A percentile compares a stretch with the other conserved stretches of the same genome.
phyloP scores from a whole-genome alignment of 768 basidiomycete genomes.

The Hygrophorus russula region DNA sequence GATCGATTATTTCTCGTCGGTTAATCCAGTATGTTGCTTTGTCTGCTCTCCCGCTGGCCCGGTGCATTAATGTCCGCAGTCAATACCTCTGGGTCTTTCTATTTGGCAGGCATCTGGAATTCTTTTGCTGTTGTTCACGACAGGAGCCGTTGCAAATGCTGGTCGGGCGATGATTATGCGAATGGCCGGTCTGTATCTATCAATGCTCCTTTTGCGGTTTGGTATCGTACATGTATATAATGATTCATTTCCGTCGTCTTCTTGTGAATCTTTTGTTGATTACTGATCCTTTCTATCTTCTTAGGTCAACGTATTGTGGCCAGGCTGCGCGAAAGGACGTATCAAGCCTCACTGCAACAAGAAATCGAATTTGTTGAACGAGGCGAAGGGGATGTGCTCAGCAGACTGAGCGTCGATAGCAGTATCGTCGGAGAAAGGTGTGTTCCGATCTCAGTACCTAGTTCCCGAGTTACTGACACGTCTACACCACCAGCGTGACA shows the following conservation, averaged over 20 bases:
- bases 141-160: constrained; percentile 83
- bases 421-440: constrained; percentile 91
- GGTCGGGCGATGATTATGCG: constrained; percentile 79
- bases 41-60: background rate
- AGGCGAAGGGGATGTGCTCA: constrained; percentile 89
- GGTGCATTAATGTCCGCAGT: constrained; percentile 22
- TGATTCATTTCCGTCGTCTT: background rate
- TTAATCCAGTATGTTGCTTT: constrained; percentile 48
- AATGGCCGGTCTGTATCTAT: constrained; percentile 47
- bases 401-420: constrained; percentile 82
- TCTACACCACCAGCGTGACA: constrained; percentile 41
- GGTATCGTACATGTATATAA: background rate
- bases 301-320: constrained; percentile 85
- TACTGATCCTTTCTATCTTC: too few relatives aligned
- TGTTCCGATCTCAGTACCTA: constrained; percentile 4
- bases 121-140: constrained; percentile 66
- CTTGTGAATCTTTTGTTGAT: too few relatives aligned
- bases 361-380: constrained; percentile 91
- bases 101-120: constrained; percentile 69
- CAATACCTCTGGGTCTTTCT: constrained; percentile 73
- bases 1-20: constrained; percentile 83
- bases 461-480: background rate
- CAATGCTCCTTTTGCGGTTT: background rate
- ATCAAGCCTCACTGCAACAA: constrained; percentile 72
- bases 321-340: constrained; percentile 71